Evolutionary conservation across 2,329 filamentous ascomycete species (phyloP).

Genomic region (Paecilomyces dactylethromorphus): DNA sequence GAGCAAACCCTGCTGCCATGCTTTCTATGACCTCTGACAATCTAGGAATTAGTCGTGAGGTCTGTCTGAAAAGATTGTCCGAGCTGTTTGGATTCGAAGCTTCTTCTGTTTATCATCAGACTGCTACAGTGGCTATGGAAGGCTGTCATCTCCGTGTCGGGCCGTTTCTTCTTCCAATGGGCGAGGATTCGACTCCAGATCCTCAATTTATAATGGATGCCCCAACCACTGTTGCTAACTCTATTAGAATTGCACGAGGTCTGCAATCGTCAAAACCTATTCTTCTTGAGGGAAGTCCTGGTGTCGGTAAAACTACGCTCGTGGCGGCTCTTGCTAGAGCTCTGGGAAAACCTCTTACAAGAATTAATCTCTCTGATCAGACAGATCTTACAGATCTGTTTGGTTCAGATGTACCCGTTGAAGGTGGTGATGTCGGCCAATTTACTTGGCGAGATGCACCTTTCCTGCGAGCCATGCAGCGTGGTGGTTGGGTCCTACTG

Average conservation of each 20-base stretch:
- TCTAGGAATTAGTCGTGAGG: constrained; percentile 63
- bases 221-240: constrained; percentile 82
- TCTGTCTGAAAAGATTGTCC: constrained; percentile 67
- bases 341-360: constrained; percentile 73
- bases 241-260: constrained; percentile 83
- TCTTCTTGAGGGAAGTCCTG: constrained; percentile 91
- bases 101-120: constrained; percentile 56
- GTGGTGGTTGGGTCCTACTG: constrained; percentile 89
- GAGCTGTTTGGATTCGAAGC: constrained; percentile 61
- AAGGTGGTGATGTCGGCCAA: constrained; percentile 81
- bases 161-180: constrained; percentile 61
- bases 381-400: constrained; percentile 97
- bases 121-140: constrained; percentile 53
- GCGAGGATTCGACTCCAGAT: constrained; percentile 44
- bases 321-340: constrained; percentile 76
- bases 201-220: constrained; percentile 73
- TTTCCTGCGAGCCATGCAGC: constrained; percentile 94
- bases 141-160: constrained; percentile 60
- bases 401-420: constrained; percentile 89
- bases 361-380: constrained; percentile 96
- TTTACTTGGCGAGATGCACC: constrained; percentile 96
- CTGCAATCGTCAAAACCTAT: constrained; percentile 87
- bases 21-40: constrained; percentile 65
- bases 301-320: constrained; percentile 94
- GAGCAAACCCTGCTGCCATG: constrained; percentile 87